These are phyloP conservation scores for Cyberlindnera petersonii DNA, from an alignment of 805 yeast genomes.

Conservation along the genomic window DNA sequence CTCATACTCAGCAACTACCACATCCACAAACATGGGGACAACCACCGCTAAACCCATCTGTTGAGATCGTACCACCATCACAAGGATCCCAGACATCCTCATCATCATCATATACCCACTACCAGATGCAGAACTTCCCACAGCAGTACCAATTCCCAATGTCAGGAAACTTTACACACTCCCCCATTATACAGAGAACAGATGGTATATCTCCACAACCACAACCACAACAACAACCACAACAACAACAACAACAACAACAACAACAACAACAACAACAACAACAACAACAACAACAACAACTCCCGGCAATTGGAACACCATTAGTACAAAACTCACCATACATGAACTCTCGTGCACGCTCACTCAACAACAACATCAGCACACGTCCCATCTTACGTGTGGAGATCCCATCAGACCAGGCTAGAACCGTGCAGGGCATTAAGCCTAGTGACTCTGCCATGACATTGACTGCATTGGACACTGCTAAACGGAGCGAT, in stretches of 20 bases:
- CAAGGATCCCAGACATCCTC: constrained; percentile 6
- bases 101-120: constrained; percentile 6
- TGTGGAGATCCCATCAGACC: constrained; percentile 26
- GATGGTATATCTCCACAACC: constrained; percentile 1
- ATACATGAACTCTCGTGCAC: constrained; percentile 18
- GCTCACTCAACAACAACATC: constrained; percentile 23
- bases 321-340: constrained; percentile 11
- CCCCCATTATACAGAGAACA: background rate
- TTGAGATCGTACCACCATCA: constrained; percentile 9
- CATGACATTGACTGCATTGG: constrained; percentile 18
- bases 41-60: constrained; percentile 5
- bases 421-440: constrained; percentile 5
- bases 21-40: constrained; percentile 10
- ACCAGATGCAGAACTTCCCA: constrained; percentile 3
- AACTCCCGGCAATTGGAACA: constrained; percentile 6
- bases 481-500: constrained; percentile 5
- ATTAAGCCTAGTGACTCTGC: constrained; percentile 15
- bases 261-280: constrained; percentile 7
- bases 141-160: constrained; percentile 11
- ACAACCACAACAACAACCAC: constrained; percentile 8
- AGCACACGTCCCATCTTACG: constrained; percentile 26
- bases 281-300: constrained; percentile 6
- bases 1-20: constrained; percentile 4
- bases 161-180: constrained; percentile 5
- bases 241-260: constrained; percentile 2